Evolutionary conservation across 2,329 filamentous ascomycete genomes (phyloP).

Genomic region (Domatiomyces catenatus): DNA sequence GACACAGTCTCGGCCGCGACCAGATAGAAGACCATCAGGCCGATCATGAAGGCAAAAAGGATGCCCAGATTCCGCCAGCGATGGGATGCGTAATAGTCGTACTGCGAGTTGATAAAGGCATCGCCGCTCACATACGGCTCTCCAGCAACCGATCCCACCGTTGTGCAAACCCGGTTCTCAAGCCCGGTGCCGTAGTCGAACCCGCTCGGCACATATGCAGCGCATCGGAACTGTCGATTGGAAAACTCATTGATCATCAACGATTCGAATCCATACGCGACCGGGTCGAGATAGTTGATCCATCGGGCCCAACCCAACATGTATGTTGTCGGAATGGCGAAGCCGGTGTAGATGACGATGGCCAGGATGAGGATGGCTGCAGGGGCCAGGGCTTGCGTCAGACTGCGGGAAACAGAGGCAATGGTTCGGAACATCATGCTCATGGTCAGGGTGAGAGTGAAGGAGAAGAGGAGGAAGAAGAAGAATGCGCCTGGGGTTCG

Average conservation of each 20-base stretch:
- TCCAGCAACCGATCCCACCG: slow-evolving; percentile 44
- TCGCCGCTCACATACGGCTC: slow-evolving; percentile 41
- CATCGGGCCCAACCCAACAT: slow-evolving; percentile 52
- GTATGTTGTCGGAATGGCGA: slow-evolving; percentile 44
- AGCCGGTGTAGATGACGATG: slow-evolving; percentile 54
- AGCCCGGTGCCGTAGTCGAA: slow-evolving; percentile 39
- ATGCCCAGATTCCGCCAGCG: slow-evolving; percentile 58
- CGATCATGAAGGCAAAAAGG: slow-evolving; percentile 46
- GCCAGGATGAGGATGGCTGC: slow-evolving; percentile 38
- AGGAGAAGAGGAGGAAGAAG: slow-evolving; percentile 61
- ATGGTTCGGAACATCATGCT: slow-evolving; percentile 44
- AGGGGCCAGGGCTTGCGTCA: slow-evolving; percentile 48
- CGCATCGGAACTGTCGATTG: slow-evolving; percentile 42
- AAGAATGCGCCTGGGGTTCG: slow-evolving; percentile 66
- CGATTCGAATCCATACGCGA: slow-evolving; percentile 51
- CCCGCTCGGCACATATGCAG: slow-evolving; percentile 37
- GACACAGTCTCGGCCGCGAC: slow-evolving; percentile 19
- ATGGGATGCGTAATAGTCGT: slow-evolving; percentile 42
- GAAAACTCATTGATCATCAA: slow-evolving; percentile 45
- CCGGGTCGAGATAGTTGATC: slow-evolving; percentile 51
- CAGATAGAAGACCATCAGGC: slow-evolving; percentile 32
- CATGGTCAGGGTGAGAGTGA: slow-evolving; percentile 42
- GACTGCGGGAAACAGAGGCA: slow-evolving; percentile 51
- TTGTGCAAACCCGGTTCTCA: slow-evolving; percentile 48
- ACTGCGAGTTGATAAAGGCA: slow-evolving; percentile 39